A percentile compares a stretch with the other conserved stretches of the same genome.
These are phyloP conservation scores for Graphilbum ipis-grandicollis DNA, from an alignment of 2,329 filamentous ascomycete genomes.

Conservation along the genomic window DNA sequence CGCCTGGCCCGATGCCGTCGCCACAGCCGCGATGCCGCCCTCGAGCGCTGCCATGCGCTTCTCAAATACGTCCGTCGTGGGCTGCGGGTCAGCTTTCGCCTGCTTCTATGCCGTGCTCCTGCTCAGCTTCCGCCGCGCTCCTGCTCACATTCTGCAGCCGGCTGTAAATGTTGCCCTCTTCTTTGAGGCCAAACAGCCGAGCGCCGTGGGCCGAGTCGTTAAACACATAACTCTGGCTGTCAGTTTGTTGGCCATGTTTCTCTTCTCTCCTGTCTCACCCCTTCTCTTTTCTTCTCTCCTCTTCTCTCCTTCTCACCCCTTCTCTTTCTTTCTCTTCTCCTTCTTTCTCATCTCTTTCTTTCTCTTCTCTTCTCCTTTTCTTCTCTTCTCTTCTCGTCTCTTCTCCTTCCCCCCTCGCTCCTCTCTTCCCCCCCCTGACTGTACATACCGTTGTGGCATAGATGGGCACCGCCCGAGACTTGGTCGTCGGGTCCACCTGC, in stretches of 20 bases:
- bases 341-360: background rate
- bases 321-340: too few relatives aligned
- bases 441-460: constrained; percentile 70
- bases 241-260: background rate
- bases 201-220: constrained; percentile 93
- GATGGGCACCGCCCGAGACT: constrained; percentile 83
- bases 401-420: background rate
- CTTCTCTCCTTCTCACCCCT: too few relatives aligned
- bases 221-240: constrained; percentile 67
- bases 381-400: constrained; percentile 5
- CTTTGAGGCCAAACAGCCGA: constrained; percentile 88
- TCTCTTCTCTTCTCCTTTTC: background rate
- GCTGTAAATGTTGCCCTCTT: constrained; percentile 95
- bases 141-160: constrained; percentile 74
- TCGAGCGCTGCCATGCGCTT: constrained; percentile 92
- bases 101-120: too few relatives aligned
- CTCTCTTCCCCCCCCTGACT: background rate
- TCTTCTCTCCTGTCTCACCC: background rate
- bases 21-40: constrained; percentile 74
- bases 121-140: too few relatives aligned
- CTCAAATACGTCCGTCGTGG: constrained; percentile 90
- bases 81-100: constrained; percentile 28
- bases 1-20: constrained; percentile 70
- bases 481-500: constrained; percentile 62
- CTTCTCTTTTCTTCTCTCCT: background rate